Evolutionary conservation across 2,329 filamentous ascomycete genomes (phyloP).

Genomic region (Ceratocystiopsis sp.): DNA sequence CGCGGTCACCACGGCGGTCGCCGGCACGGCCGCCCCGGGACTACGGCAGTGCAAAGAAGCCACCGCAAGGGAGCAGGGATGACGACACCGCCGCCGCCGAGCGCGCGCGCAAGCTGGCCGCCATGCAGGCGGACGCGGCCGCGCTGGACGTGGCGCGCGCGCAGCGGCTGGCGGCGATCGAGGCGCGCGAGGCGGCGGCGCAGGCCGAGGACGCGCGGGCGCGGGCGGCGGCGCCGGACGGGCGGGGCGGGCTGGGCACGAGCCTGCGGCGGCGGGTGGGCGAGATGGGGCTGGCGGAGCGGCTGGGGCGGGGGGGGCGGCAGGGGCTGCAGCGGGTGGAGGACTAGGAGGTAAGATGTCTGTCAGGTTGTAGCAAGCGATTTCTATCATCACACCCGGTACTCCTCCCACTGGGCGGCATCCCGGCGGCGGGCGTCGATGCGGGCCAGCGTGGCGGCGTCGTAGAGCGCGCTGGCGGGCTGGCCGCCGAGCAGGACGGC

Average conservation of each 20-base stretch:
- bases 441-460: constrained; percentile 43
- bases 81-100: constrained; percentile 19
- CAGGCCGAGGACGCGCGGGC: constrained; percentile 49
- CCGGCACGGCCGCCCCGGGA: constrained; percentile 12
- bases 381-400: constrained; percentile 10
- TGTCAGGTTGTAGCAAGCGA: not conserved
- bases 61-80: too few species aligned
- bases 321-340: constrained; percentile 30
- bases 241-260: constrained; percentile 36
- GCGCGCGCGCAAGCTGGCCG: constrained; percentile 48
- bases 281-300: constrained; percentile 32
- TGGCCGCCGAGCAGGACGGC: constrained; percentile 57
- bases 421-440: constrained; percentile 53
- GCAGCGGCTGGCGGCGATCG: constrained; percentile 48
- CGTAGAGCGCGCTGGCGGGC: constrained; percentile 56
- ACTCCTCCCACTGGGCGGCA: constrained; percentile 42
- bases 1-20: not conserved
- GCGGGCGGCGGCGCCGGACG: constrained; percentile 18
- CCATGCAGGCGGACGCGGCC: constrained; percentile 55
- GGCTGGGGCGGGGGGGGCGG: constrained; percentile 31
- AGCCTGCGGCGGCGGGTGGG: constrained; percentile 42
- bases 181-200: constrained; percentile 45
- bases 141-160: constrained; percentile 56
- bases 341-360: constrained; percentile 13
- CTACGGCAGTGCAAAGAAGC: not conserved